These are phyloP conservation scores for Helianthus tuberosus DNA, from an alignment of 129 eudicot species.

Conservation along the genomic window DNA sequence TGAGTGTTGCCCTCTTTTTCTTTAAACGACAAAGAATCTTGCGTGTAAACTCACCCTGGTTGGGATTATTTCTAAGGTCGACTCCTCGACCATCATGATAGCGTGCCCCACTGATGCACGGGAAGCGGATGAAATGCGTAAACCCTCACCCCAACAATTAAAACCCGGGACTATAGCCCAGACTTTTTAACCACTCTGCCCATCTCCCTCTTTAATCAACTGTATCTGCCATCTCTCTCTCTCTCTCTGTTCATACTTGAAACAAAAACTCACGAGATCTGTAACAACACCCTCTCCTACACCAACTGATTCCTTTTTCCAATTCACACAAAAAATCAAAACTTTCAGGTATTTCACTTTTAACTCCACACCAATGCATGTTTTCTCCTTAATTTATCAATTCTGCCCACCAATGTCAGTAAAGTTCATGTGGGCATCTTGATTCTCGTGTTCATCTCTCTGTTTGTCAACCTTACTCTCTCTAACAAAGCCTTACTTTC, in stretches of 20 bases:
- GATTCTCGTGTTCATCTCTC: slow-evolving; percentile 22
- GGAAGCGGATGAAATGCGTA: too few species aligned
- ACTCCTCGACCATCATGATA: too few species aligned
- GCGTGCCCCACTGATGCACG: too few species aligned
- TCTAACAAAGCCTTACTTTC: too few species aligned
- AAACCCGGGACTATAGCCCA: too few species aligned
- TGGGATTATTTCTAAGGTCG: too few species aligned
- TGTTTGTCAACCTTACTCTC: neutral
- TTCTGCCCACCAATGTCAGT: slow-evolving; percentile 18
- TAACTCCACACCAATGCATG: slow-evolving; percentile 14
- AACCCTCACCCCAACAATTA: too few species aligned
- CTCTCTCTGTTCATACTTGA: slow-evolving; percentile 10
- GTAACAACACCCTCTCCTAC: slow-evolving; percentile 26
- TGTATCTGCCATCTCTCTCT: too few species aligned
- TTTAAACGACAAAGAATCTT: too few species aligned
- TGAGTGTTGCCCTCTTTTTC: too few species aligned
- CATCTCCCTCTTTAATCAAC: neutral
- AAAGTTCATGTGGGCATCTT: slow-evolving; percentile 29
- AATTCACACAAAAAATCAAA: slow-evolving; percentile 9
- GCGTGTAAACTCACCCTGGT: too few species aligned
- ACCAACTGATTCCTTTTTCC: slow-evolving; percentile 11
- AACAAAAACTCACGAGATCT: slow-evolving; percentile 26
- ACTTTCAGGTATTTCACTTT: slow-evolving; percentile 36
- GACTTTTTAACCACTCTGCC: too few species aligned
- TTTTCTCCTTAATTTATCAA: slow-evolving; percentile 10